These are phyloP conservation scores for Pycnococcus provasolii DNA, from an alignment of 139 green algal genomes.

Conservation along the genomic window DNA sequence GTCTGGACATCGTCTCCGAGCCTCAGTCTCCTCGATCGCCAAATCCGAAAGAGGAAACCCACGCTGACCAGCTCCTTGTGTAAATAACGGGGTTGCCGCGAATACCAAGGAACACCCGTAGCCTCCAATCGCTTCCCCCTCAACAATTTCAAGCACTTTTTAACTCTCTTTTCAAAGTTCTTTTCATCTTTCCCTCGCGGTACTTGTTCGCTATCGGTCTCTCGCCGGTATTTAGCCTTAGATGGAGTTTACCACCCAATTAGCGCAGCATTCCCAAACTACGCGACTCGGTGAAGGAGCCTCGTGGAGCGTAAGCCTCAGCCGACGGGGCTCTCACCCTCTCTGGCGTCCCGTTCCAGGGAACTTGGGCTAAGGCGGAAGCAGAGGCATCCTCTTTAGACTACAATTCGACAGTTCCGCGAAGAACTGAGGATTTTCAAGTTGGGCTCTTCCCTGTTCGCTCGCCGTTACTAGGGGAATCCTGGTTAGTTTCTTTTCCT, in stretches of 20 bases:
- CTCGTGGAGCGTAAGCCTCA: conserved; percentile 50
- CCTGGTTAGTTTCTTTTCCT: conserved; percentile 92
- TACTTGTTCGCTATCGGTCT: conserved; percentile 95
- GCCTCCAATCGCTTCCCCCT: conserved; percentile 72
- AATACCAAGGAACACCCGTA: conserved; percentile 43
- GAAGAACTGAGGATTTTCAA: conserved; percentile 66
- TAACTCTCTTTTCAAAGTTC: conserved; percentile 94
- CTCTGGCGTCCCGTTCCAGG: conserved; percentile 64
- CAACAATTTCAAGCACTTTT: conserved; percentile 92
- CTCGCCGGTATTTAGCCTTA: conserved; percentile 84
- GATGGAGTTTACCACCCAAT: conserved; percentile 84
- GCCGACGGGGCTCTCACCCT: conserved; percentile 77
- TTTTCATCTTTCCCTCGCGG: conserved; percentile 94
- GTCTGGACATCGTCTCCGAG: conserved; percentile 54
- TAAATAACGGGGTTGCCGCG: background rate
- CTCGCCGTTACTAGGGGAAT: conserved; percentile 86
- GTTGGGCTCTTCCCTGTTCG: conserved; percentile 72
- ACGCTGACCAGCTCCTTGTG: conserved; percentile 66
- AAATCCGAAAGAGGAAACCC: conserved; percentile 59
- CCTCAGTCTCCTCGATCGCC: conserved; percentile 52
- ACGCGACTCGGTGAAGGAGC: conserved; percentile 71
- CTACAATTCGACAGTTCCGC: conserved; percentile 62
- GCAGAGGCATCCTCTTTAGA: conserved; percentile 68
- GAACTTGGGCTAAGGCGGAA: conserved; percentile 48
- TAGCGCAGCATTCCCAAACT: conserved; percentile 86